Percentiles rank a stretch among this genome's conserved stretches.
Evolutionary conservation across 2,329 filamentous ascomycete species (phyloP).

Genomic region (Claviceps sp.): DNA sequence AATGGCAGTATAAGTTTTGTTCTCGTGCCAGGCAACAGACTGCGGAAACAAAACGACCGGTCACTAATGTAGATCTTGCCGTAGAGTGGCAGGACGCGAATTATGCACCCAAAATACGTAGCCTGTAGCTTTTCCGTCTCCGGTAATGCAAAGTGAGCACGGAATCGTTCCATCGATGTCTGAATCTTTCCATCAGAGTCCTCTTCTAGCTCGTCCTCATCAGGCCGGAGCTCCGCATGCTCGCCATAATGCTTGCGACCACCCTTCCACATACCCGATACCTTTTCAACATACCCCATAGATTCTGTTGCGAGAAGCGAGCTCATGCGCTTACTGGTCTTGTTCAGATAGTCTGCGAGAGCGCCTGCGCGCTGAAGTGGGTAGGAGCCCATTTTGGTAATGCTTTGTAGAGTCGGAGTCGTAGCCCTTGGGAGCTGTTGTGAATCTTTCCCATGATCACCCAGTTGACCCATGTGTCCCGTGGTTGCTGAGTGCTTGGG

Average conservation of each 20-base stretch:
- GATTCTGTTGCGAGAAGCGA: constrained; percentile 75
- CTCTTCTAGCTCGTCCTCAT: constrained; percentile 42
- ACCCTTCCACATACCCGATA: constrained; percentile 93
- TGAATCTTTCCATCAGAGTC: constrained; percentile 52
- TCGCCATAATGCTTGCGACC: constrained; percentile 79
- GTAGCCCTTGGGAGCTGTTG: constrained; percentile 10
- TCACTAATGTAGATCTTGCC: constrained; percentile 94
- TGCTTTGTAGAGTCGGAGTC: constrained; percentile 36
- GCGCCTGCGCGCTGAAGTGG: constrained; percentile 73
- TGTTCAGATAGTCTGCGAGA: constrained; percentile 68
- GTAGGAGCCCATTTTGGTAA: constrained; percentile 53
- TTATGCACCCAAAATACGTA: constrained; percentile 84
- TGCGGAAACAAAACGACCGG: constrained; percentile 82
- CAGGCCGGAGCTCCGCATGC: constrained; percentile 34
- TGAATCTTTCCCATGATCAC: constrained; percentile 12
- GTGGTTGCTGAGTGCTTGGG: constrained; percentile 24
- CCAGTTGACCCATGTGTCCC: constrained; percentile 20
- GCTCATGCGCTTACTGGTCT: constrained; percentile 67
- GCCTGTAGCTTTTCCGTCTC: constrained; percentile 71
- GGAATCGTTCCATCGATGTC: constrained; percentile 66
- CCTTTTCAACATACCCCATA: constrained; percentile 93
- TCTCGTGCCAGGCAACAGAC: constrained; percentile 72
- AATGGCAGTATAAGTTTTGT: constrained; percentile 88
- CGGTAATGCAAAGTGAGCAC: constrained; percentile 81
- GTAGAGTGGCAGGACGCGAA: constrained; percentile 80